Percentiles rank a stretch among this genome's conserved stretches.
These are phyloP conservation scores for Teunomyces funiuensis DNA, from an alignment of 805 yeast genomes.

Conservation along the genomic window DNA sequence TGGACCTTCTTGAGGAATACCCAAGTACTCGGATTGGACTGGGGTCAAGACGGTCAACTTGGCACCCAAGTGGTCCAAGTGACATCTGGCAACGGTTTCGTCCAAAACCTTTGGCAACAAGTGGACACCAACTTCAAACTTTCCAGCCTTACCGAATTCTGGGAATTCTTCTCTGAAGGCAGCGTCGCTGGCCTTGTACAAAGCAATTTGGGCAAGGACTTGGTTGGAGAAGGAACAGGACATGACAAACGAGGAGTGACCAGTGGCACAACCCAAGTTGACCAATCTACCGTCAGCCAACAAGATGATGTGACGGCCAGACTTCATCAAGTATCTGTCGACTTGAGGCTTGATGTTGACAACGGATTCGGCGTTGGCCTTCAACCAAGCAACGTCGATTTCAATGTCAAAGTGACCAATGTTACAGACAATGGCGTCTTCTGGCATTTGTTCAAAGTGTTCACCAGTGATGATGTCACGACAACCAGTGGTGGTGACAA, in stretches of 20 bases:
- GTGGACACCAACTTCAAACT: constrained; percentile 90
- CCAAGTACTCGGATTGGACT: constrained; percentile 92
- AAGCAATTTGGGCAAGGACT: constrained; percentile 97
- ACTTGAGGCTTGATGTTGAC: constrained; percentile 99
- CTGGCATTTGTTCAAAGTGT: constrained; percentile 92
- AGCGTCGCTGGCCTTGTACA: constrained; percentile 83
- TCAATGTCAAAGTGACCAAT: constrained; percentile 99
- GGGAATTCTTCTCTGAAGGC: constrained; percentile 77
- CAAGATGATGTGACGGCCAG: constrained; percentile 91
- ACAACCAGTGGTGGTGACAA: constrained; percentile 99
- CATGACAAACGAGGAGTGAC: constrained; percentile 99
- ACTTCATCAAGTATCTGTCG: constrained; percentile 88
- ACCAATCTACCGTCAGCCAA: constrained; percentile 99
- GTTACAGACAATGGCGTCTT: constrained; percentile 99
- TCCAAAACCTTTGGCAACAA: constrained; percentile 96
- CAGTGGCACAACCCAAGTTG: constrained; percentile 99
- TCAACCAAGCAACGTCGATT: constrained; percentile 98
- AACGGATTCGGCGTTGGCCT: constrained; percentile 87
- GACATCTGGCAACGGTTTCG: constrained; percentile 97
- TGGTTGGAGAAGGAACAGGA: constrained; percentile 99
- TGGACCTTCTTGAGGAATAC: constrained; percentile 91
- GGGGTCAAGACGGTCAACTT: constrained; percentile 72
- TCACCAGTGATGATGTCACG: constrained; percentile 92
- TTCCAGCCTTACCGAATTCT: constrained; percentile 91
- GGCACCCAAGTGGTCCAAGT: constrained; percentile 92